Evolutionary conservation across 805 yeast genomes (phyloP).

Genomic region (Zygosaccharomyces pseudorouxii): DNA sequence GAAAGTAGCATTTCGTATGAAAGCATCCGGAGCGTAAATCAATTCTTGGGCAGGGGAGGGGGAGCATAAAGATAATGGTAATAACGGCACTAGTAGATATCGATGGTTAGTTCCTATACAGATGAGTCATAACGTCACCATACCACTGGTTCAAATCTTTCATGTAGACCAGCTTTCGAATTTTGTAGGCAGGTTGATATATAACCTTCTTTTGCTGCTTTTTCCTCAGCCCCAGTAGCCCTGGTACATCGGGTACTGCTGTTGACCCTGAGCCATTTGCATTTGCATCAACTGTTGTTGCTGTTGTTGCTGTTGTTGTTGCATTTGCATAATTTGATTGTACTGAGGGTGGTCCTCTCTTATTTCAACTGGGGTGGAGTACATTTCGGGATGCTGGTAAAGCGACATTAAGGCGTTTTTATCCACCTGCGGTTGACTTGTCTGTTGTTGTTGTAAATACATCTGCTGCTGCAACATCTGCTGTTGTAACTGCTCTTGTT

Average conservation of each 20-base stretch:
- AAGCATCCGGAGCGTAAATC: not conserved
- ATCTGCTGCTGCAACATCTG: conserved; percentile 8
- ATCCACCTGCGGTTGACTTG: conserved; percentile 19
- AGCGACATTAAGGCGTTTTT: conserved; percentile 27
- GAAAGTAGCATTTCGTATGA: not conserved
- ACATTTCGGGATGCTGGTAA: conserved; percentile 29
- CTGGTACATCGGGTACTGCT: conserved; percentile 14
- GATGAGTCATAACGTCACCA: too few species aligned
- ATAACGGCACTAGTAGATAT: not conserved
- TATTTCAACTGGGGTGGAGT: conserved; percentile 30
- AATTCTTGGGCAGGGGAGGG: not conserved
- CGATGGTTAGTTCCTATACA: too few species aligned
- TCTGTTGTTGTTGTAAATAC: conserved; percentile 7
- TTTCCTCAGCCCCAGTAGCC: conserved; percentile 9
- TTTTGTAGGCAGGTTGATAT: too few species aligned
- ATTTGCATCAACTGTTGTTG: conserved; percentile 16
- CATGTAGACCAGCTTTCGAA: too few species aligned
- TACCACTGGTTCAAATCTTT: too few species aligned
- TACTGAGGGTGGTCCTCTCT: conserved; percentile 30
- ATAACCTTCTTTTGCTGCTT: too few species aligned
- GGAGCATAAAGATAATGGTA: not conserved
- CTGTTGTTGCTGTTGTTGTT: conserved; percentile 11
- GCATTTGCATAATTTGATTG: conserved; percentile 23
- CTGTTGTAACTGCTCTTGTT: conserved; percentile 7
- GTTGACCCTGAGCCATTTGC: conserved; percentile 16